A percentile compares a stretch with the other conserved stretches of the same genome.
These are phyloP conservation scores for Auricularia cornea DNA, from an alignment of 768 basidiomycete genomes.

Conservation along the genomic window DNA sequence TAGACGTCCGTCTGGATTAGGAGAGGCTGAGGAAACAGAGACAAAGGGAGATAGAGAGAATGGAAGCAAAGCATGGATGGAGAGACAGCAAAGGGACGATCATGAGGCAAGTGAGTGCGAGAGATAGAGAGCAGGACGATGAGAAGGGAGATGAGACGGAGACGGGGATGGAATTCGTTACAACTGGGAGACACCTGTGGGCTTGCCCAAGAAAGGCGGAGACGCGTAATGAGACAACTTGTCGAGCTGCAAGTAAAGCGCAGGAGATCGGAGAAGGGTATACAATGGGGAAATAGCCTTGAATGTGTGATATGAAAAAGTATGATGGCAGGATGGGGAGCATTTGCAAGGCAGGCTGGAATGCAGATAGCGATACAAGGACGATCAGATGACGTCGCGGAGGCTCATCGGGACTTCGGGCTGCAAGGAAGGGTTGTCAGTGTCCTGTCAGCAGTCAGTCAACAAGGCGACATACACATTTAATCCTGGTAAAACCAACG, in stretches of 20 bases:
- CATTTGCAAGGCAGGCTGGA: background rate
- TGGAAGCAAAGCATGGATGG: constrained; percentile 2
- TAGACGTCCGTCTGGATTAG: constrained; percentile 39
- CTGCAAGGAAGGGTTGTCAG: constrained; percentile 35
- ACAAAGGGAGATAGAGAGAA: constrained; percentile 3
- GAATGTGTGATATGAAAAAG: background rate
- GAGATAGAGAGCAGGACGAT: background rate
- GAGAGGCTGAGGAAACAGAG: background rate
- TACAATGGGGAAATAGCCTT: constrained; percentile 2
- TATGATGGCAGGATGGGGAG: background rate
- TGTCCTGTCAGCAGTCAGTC: background rate
- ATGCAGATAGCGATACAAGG: constrained; percentile 77
- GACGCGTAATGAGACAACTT: background rate
- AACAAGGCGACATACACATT: constrained; percentile 59
- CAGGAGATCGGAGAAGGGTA: background rate
- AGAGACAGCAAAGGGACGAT: background rate
- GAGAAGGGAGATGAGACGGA: background rate
- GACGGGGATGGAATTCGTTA: background rate
- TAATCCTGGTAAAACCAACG: constrained; percentile 45
- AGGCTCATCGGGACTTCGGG: constrained; percentile 88
- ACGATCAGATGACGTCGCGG: constrained; percentile 77
- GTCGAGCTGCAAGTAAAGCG: background rate
- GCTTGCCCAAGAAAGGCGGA: background rate
- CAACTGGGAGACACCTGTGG: background rate
- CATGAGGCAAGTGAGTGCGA: background rate